phyloP scores from a whole-genome alignment of 441 rosid genomes.

The Gossypium schwendimanii region DNA sequence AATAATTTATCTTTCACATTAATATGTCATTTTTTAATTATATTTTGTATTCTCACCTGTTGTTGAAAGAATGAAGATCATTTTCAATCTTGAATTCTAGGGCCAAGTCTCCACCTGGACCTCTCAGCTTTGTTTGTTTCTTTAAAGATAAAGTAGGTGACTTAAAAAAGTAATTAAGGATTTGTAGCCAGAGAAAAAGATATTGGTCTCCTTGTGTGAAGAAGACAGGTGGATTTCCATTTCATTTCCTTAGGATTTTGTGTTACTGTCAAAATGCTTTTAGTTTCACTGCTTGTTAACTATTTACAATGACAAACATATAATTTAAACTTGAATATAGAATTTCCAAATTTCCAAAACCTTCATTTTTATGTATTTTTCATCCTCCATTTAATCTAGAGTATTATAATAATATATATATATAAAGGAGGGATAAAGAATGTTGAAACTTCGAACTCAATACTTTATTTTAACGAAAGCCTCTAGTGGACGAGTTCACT shows the following conservation, averaged over 20 bases:
- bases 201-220: not conserved
- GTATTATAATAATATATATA: too few species aligned
- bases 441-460: too few species aligned
- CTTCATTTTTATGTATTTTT: too few species aligned
- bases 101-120: not conserved
- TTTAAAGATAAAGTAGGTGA: not conserved
- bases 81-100: not conserved
- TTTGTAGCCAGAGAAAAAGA: not conserved
- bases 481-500: not conserved
- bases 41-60: not conserved
- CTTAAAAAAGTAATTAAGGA: not conserved
- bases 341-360: too few species aligned
- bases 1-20: not conserved
- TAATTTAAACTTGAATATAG: too few species aligned
- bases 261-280: not conserved
- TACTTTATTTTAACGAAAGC: too few species aligned
- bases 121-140: not conserved
- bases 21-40: not conserved
- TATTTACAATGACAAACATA: too few species aligned
- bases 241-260: not conserved
- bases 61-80: not conserved
- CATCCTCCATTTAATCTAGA: too few species aligned
- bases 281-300: too few species aligned
- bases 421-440: too few species aligned
- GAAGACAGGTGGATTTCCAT: constrained; percentile 5